Percentiles rank a stretch among this genome's conserved stretches.
phyloP scores from a whole-genome alignment of 2,329 filamentous ascomycete species.

The Zasmidium cellare region DNA sequence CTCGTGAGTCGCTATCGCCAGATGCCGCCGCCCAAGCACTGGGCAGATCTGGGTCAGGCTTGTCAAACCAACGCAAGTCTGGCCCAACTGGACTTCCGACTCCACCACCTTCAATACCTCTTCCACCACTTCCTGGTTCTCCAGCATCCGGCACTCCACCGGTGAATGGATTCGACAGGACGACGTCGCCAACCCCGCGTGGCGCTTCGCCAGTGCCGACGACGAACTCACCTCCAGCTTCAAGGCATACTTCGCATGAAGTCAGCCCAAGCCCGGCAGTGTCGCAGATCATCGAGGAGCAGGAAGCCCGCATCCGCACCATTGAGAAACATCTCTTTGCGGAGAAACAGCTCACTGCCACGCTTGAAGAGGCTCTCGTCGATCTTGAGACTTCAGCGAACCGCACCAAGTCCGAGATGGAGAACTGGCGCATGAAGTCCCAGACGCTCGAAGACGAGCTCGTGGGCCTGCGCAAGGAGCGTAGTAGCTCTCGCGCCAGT shows the following conservation, averaged over 20 bases:
- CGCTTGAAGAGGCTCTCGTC: conserved; percentile 90
- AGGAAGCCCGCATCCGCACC: conserved; percentile 89
- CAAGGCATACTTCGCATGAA: conserved; percentile 66
- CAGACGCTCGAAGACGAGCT: conserved; percentile 71
- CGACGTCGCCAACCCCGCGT: conserved; percentile 51
- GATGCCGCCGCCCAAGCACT: conserved; percentile 43
- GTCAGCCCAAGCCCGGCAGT: conserved; percentile 62
- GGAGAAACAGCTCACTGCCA: conserved; percentile 93
- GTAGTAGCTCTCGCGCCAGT: conserved; percentile 58
- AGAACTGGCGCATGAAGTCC: conserved; percentile 87
- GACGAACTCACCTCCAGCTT: conserved; percentile 58
- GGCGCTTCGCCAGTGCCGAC: conserved; percentile 63
- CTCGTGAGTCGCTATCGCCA: conserved; percentile 47
- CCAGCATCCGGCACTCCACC: conserved; percentile 48
- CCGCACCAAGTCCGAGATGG: conserved; percentile 86
- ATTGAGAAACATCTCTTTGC: conserved; percentile 96
- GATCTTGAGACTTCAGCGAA: conserved; percentile 91
- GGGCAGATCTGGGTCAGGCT: conserved; percentile 58
- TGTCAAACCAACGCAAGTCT: conserved; percentile 79
- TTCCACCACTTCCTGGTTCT: conserved; percentile 78
- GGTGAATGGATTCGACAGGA: conserved; percentile 36
- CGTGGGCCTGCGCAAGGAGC: conserved; percentile 62
- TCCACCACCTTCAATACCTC: conserved; percentile 91
- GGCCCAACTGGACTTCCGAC: conserved; percentile 85
- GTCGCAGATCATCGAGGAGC: conserved; percentile 85